Conservation (phyloP, 768 basidiomycete genomes). For the Hygrocybe punicea region DNA sequence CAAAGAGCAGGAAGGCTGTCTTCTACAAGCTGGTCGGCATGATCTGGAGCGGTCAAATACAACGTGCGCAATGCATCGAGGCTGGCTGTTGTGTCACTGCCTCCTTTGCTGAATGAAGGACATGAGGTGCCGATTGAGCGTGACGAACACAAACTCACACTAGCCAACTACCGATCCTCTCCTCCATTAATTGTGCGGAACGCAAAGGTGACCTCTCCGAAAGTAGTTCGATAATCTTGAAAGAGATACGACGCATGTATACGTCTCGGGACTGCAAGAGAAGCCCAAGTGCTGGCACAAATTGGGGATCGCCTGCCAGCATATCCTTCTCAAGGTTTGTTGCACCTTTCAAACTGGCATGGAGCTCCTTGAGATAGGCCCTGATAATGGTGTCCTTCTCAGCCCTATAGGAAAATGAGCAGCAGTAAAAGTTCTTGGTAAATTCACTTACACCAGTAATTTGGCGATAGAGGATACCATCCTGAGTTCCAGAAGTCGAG, state of each 20-base stretch:
- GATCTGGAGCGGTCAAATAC: conserved; percentile 16
- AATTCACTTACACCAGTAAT: conserved; percentile 11
- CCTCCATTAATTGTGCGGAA: conserved; percentile 17
- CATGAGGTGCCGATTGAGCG: not conserved
- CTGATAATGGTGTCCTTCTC: conserved; percentile 6
- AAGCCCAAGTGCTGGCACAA: conserved; percentile 11
- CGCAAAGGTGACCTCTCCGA: conserved; percentile 15
- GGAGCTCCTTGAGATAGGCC: conserved; percentile 13
- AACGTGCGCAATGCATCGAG: conserved; percentile 14
- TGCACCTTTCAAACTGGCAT: conserved; percentile 1
- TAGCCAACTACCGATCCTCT: conserved; percentile 17
- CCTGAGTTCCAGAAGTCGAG: conserved; percentile 6
- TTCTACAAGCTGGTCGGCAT: conserved; percentile 13
- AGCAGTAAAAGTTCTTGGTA: not conserved
- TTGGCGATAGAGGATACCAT: conserved; percentile 13
- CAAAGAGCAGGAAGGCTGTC: conserved; percentile 16
- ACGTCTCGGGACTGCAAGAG: conserved; percentile 13
- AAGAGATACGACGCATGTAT: conserved; percentile 10
- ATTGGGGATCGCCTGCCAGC: conserved; percentile 11
- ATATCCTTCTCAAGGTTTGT: conserved; percentile 16
- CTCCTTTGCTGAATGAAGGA: conserved; percentile 10
- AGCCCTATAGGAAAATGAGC: not conserved
- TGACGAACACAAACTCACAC: conserved; percentile 9
- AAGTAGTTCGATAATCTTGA: conserved; percentile 14
- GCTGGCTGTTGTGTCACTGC: conserved; percentile 13